Evolutionary conservation across 73 alveolate species (phyloP).

Genomic region (Tetrahymena elliotti): DNA sequence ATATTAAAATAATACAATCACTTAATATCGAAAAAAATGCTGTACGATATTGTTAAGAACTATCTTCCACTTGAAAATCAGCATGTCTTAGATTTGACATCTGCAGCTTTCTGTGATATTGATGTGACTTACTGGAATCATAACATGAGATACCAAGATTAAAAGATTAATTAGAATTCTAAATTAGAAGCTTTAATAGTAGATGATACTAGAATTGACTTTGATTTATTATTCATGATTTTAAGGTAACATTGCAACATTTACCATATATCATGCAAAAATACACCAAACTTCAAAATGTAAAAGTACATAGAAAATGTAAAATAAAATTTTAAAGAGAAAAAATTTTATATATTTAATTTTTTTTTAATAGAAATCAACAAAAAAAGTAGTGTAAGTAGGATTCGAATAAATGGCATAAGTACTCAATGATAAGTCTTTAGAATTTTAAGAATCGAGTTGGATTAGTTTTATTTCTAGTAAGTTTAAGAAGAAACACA

Average conservation of each 20-base stretch:
- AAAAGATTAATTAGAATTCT: neutral
- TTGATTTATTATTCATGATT: neutral
- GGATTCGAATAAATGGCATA: neutral
- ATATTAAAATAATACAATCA: neutral
- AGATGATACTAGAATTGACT: neutral
- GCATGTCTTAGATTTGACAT: neutral
- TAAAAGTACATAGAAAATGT: neutral
- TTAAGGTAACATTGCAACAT: neutral
- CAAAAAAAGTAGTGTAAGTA: neutral
- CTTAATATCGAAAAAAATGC: neutral
- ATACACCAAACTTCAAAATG: neutral
- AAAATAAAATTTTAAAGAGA: neutral
- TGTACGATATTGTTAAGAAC: neutral
- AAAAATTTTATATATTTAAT: too few species aligned
- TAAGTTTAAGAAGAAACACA: neutral
- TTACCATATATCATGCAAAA: neutral
- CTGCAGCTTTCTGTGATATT: neutral
- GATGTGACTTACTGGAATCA: neutral
- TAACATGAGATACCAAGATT: neutral
- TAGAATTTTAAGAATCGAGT: neutral
- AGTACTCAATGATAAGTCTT: neutral
- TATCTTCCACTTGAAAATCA: neutral
- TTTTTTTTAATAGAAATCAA: neutral
- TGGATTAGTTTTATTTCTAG: neutral
- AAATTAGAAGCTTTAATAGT: neutral